Conservation (phyloP, 148 eudicot genomes). For the Gaultheria prostrata region DNA sequence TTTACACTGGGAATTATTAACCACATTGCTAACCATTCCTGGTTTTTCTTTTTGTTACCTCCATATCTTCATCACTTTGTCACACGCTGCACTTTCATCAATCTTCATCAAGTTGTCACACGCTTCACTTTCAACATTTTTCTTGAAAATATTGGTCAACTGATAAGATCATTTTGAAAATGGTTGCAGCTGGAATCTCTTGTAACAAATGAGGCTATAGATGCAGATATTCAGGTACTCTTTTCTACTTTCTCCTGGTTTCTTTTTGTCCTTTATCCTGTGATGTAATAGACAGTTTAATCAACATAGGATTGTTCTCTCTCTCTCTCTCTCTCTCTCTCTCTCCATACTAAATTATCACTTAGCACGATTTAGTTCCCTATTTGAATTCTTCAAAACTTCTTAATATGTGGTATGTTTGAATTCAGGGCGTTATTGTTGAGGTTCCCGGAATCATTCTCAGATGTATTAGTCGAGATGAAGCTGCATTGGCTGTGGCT, state of each 20-base stretch:
- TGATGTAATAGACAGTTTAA: background rate
- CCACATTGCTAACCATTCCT: background rate
- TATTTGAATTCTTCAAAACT: background rate
- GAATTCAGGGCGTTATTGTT: conserved; percentile 35
- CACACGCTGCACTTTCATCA: background rate
- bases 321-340: background rate
- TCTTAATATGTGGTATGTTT: background rate
- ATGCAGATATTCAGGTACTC: conserved; percentile 79
- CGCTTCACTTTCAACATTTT: background rate
- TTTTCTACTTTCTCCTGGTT: background rate
- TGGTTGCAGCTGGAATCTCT: conserved; percentile 69
- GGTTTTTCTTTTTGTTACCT: background rate
- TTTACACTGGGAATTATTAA: background rate
- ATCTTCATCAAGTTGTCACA: background rate
- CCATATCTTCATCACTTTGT: background rate
- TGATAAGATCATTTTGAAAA: background rate
- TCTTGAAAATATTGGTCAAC: background rate
- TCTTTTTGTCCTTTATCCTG: background rate
- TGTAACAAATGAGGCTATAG: conserved; percentile 54
- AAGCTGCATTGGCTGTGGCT: conserved; percentile 89
- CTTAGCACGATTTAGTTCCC: background rate
- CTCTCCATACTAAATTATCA: background rate
- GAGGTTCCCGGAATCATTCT: conserved; percentile 73
- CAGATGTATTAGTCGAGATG: conserved; percentile 82
- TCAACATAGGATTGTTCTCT: background rate